Conservation (phyloP, 495 filamentous ascomycete genomes). For the Aspergillus avenaceus region DNA sequence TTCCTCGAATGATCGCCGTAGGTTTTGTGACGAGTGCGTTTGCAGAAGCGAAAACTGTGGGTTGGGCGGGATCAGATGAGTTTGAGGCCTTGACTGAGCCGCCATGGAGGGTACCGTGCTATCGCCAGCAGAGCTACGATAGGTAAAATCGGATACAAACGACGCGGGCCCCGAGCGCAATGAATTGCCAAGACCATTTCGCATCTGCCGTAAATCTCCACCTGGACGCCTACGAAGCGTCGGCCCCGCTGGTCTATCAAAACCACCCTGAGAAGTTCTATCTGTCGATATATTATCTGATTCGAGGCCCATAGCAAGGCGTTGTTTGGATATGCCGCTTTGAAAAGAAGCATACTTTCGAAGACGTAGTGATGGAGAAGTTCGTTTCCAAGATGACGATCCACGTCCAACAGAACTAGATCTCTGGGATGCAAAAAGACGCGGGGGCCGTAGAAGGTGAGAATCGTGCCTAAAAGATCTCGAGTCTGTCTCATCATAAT, state of each 20-base stretch:
- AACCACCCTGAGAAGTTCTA: conserved; percentile 28
- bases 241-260: conserved; percentile 37
- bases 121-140: conserved; percentile 60
- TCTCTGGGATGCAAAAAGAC: conserved; percentile 19
- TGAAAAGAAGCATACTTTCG: conserved; percentile 69
- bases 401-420: conserved; percentile 32
- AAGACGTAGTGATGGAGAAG: conserved; percentile 38
- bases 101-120: conserved; percentile 19
- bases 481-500: conserved; percentile 23
- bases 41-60: conserved; percentile 61
- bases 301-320: conserved; percentile 57
- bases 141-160: conserved; percentile 64
- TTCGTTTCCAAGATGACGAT: conserved; percentile 23
- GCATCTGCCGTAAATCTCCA: conserved; percentile 77
- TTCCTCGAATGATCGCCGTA: conserved; percentile 84
- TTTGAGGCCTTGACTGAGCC: conserved; percentile 25
- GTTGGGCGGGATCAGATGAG: conserved; percentile 35
- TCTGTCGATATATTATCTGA: conserved; percentile 48
- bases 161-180: conserved; percentile 61
- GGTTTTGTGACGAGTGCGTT: conserved; percentile 69
- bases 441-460: conserved; percentile 14
- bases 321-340: conserved; percentile 60
- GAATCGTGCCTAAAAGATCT: conserved; percentile 11
- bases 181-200: conserved; percentile 68
- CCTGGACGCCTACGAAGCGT: conserved; percentile 83